Evolutionary conservation across 306 rosid species (phyloP), one percentile per base, ranked within the genome.

Genomic region (Vigna nakashimae): DNA sequence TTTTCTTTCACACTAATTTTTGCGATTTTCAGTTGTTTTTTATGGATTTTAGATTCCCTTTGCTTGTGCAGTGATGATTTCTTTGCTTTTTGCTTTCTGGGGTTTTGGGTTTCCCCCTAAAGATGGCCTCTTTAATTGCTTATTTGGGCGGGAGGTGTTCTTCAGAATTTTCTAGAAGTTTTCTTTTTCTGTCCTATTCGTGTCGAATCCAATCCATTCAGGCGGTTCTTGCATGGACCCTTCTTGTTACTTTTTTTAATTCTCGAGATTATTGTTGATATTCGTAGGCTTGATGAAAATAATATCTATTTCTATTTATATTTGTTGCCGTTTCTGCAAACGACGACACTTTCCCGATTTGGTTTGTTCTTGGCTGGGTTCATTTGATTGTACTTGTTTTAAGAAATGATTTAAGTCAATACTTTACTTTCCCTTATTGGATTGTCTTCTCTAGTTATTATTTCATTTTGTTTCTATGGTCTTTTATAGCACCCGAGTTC

Each of bases 101-200:
- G 76, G 82, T 69, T 82, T 87, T 69, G 22, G 22, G 6, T 71
- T 73, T 50, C 12, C 5, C 24, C 26, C 36, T 49, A 53, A 63
- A 74, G 52, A 43, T 78, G 66, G 6, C 55, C 32, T 66, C n/a
- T 63, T 67, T 56, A 36, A 52, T 49, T 89, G 4, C 16, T 2
- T 67, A n/a, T 68, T 45, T n/a, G 32, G 65, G 64, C 48, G 46
- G 46, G 46, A 1, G 28, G 73, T 71, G 66, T 36, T 59, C 36
- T 34, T 34, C 71, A 0, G 24, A 56, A 17, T 62, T 57, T 86
- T 69, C 2, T 46, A 28, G 24, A 30, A 57, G 6, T 78, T 42
- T 79, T 65, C 3, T 26, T 42, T 48, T 17, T 71, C 70, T 71
- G n/a, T 75, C 71, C 49, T 63, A 55, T 46, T 56, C 50, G 14